These are phyloP conservation scores for Candida orba DNA, from an alignment of 805 yeast genomes.

Conservation along the genomic window DNA sequence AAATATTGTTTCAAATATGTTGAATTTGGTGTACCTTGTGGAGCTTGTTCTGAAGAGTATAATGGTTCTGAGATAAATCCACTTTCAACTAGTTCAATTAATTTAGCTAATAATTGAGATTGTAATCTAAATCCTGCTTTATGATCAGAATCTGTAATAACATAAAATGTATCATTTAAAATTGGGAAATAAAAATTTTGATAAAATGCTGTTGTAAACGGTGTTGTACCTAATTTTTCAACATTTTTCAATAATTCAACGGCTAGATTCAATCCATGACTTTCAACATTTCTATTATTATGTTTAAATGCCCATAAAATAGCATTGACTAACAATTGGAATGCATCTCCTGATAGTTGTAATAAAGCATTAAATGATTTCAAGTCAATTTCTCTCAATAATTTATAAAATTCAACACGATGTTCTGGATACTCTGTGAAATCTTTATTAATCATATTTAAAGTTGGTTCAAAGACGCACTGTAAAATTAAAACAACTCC, in stretches of 20 bases:
- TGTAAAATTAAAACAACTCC: slow-evolving; percentile 84
- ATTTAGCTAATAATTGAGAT: slow-evolving; percentile 72
- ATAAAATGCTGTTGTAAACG: slow-evolving; percentile 80
- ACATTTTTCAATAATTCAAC: slow-evolving; percentile 81
- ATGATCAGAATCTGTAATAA: slow-evolving; percentile 94
- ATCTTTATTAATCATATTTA: slow-evolving; percentile 92
- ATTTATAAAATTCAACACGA: slow-evolving; percentile 90
- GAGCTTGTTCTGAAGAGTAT: slow-evolving; percentile 73
- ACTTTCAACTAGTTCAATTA: slow-evolving; percentile 77
- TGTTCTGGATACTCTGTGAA: slow-evolving; percentile 97
- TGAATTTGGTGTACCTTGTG: slow-evolving; percentile 77
- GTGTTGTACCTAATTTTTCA: slow-evolving; percentile 58
- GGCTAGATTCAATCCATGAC: slow-evolving; percentile 78
- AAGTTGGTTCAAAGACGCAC: slow-evolving; percentile 88
- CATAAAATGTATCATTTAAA: slow-evolving; percentile 85
- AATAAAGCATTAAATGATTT: slow-evolving; percentile 81
- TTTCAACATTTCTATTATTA: slow-evolving; percentile 94
- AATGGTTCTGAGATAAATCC: slow-evolving; percentile 70
- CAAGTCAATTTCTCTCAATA: slow-evolving; percentile 78
- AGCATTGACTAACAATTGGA: slow-evolving; percentile 85
- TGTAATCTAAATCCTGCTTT: slow-evolving; percentile 92
- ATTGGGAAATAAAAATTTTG: slow-evolving; percentile 84
- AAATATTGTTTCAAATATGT: slow-evolving; percentile 73
- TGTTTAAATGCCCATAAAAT: slow-evolving; percentile 98
- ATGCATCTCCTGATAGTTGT: slow-evolving; percentile 85